phyloP scores from a whole-genome alignment of 2,329 filamentous ascomycete species.

The Aspergillus cejpii region DNA sequence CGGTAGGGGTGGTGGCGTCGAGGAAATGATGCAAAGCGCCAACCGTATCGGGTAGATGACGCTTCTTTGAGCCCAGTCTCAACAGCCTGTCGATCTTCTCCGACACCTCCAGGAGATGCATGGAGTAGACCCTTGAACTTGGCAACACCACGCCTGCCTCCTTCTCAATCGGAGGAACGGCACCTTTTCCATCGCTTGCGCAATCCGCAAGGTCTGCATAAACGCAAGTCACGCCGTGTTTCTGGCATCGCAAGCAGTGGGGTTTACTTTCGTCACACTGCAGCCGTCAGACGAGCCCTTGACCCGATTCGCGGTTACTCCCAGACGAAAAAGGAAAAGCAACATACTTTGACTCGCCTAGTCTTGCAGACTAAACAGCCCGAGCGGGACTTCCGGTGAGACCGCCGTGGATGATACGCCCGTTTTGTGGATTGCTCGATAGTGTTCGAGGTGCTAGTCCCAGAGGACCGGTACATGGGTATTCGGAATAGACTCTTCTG shows the following conservation, averaged over 20 bases:
- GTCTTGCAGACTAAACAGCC: conserved; percentile 33
- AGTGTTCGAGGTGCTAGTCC: conserved; percentile 1
- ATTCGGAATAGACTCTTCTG: conserved; percentile 24
- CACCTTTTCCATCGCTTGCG: conserved; percentile 6
- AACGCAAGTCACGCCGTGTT: conserved; percentile 26
- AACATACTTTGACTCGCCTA: conserved; percentile 31
- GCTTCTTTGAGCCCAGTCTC: conserved; percentile 5
- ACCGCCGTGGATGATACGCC: conserved; percentile 25
- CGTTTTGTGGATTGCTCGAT: conserved; percentile 6
- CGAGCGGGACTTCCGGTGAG: conserved; percentile 32
- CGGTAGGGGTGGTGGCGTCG: conserved; percentile 10
- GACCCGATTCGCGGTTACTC: background rate
- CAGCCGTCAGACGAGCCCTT: background rate
- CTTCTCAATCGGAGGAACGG: conserved; percentile 13
- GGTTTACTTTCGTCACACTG: conserved; percentile 35
- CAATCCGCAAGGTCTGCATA: conserved; percentile 16
- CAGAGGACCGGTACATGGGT: conserved; percentile 12
- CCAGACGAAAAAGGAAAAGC: background rate
- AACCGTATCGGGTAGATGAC: conserved; percentile 5
- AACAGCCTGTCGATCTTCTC: conserved; percentile 24
- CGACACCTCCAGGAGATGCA: conserved; percentile 18
- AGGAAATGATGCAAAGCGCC: conserved; percentile 29
- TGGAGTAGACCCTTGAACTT: conserved; percentile 16
- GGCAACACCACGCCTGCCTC: conserved; percentile 8
- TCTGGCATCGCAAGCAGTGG: conserved; percentile 27